These are phyloP conservation scores for Metschnikowia gruessii DNA, from an alignment of 805 yeast genomes.

Conservation along the genomic window DNA sequence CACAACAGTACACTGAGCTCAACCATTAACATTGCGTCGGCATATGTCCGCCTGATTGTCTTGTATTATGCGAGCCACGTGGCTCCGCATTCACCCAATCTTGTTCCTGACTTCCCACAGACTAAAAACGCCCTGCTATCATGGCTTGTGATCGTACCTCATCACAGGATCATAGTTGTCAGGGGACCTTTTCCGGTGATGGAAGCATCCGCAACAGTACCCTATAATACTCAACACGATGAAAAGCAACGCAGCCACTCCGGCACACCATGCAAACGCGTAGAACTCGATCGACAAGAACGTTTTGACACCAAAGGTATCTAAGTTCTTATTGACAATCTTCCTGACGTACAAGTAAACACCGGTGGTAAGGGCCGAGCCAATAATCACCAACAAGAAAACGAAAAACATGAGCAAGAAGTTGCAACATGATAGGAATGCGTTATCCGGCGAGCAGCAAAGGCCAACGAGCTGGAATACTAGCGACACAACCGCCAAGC, in stretches of 20 bases:
- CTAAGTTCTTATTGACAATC: slow-evolving; percentile 48
- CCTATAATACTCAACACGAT: slow-evolving; percentile 36
- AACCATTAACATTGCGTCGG: too few relatives aligned
- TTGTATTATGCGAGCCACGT: too few relatives aligned
- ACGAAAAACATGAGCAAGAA: slow-evolving; percentile 44
- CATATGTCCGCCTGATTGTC: too few relatives aligned
- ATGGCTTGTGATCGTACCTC: slow-evolving; percentile 17
- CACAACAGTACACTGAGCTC: too few relatives aligned
- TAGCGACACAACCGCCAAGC: slow-evolving; percentile 43
- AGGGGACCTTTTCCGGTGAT: not conserved
- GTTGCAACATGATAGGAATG: slow-evolving; percentile 45
- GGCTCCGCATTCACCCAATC: too few relatives aligned
- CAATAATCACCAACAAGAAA: slow-evolving; percentile 42
- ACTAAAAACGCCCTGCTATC: too few relatives aligned
- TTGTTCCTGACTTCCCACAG: not conserved
- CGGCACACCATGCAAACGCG: slow-evolving; percentile 65
- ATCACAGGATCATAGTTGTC: slow-evolving; percentile 23
- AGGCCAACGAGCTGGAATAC: slow-evolving; percentile 46
- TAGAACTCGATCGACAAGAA: slow-evolving; percentile 48
- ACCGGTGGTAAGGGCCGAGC: slow-evolving; percentile 61
- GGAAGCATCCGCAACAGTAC: slow-evolving; percentile 39
- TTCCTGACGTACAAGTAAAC: slow-evolving; percentile 48
- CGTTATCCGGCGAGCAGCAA: slow-evolving; percentile 43
- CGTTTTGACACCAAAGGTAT: slow-evolving; percentile 54
- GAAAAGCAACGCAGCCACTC: slow-evolving; percentile 42